Percentiles rank a stretch among this genome's conserved stretches.
Conservation (phyloP, 768 basidiomycete species). For the Saitozyma sp. region DNA sequence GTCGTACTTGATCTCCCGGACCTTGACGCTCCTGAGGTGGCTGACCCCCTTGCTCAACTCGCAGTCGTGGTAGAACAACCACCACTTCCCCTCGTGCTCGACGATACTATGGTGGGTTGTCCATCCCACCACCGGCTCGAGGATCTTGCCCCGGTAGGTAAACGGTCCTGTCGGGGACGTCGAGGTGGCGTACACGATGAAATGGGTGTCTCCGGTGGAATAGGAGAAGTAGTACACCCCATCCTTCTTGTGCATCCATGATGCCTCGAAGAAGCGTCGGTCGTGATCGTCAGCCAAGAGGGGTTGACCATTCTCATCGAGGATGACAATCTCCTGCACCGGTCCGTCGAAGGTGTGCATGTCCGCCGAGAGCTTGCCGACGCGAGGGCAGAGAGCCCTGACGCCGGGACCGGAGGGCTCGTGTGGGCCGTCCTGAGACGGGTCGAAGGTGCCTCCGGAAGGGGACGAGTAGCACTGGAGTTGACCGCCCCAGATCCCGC, state of each 20-base stretch:
- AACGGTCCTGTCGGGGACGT: constrained; percentile 29
- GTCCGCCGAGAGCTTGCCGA: constrained; percentile 21
- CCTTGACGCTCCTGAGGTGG: constrained; percentile 31
- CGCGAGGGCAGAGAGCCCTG: constrained; percentile 21
- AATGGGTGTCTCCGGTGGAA: constrained; percentile 36
- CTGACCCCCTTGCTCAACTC: constrained; percentile 28
- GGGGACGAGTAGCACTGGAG: constrained; percentile 25
- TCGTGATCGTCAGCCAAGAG: constrained; percentile 31
- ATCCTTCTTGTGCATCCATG: constrained; percentile 30
- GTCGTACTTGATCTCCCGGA: constrained; percentile 25
- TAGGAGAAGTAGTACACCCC: constrained; percentile 34
- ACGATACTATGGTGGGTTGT: constrained; percentile 34
- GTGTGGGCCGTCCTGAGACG: constrained; percentile 23
- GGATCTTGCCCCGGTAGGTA: constrained; percentile 23
- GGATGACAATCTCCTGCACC: constrained; percentile 23
- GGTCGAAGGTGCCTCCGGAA: constrained; percentile 23
- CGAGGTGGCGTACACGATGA: constrained; percentile 24
- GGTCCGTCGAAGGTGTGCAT: constrained; percentile 18
- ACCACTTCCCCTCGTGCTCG: constrained; percentile 27
- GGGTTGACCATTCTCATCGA: constrained; percentile 23
- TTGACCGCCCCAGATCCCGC: constrained; percentile 38
- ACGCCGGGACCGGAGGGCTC: constrained; percentile 29
- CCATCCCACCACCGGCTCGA: constrained; percentile 34
- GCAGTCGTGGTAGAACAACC: constrained; percentile 36
- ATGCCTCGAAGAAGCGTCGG: constrained; percentile 34